Evolutionary conservation across 2,329 filamentous ascomycete genomes (phyloP).

Genomic region (Colletotrichum sp.): DNA sequence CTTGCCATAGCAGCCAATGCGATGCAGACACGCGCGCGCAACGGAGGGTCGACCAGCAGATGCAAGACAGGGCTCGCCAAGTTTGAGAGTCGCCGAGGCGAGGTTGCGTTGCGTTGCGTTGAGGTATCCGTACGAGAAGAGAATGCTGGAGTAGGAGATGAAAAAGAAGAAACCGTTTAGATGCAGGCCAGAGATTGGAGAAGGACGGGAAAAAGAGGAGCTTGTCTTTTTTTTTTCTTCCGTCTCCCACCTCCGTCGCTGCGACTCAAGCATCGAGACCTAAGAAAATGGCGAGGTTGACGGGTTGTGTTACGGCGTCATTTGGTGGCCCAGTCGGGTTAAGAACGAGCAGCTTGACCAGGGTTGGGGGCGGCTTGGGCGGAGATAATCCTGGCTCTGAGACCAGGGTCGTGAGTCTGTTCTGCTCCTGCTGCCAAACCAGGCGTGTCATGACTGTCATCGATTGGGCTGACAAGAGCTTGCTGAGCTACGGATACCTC

Average conservation of each 20-base stretch:
- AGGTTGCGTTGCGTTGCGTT: background rate
- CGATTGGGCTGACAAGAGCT: constrained; percentile 12
- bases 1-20: constrained; percentile 44
- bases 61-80: constrained; percentile 9
- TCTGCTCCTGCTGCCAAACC: background rate
- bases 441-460: constrained; percentile 17
- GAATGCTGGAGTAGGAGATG: background rate
- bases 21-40: constrained; percentile 45
- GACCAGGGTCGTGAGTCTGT: constrained; percentile 3
- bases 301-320: constrained; percentile 19
- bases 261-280: constrained; percentile 25
- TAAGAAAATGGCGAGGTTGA: constrained; percentile 23
- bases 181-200: background rate
- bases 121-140: background rate
- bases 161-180: background rate
- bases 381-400: background rate
- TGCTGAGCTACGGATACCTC: background rate
- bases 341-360: constrained; percentile 8
- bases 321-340: constrained; percentile 12
- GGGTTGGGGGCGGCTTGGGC: constrained; percentile 6
- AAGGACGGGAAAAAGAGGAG: background rate
- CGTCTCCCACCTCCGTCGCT: constrained; percentile 19
- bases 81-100: constrained; percentile 4
- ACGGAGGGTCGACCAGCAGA: background rate
- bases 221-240: background rate